phyloP scores from a whole-genome alignment of 768 basidiomycete genomes.

The Panus rudis region DNA sequence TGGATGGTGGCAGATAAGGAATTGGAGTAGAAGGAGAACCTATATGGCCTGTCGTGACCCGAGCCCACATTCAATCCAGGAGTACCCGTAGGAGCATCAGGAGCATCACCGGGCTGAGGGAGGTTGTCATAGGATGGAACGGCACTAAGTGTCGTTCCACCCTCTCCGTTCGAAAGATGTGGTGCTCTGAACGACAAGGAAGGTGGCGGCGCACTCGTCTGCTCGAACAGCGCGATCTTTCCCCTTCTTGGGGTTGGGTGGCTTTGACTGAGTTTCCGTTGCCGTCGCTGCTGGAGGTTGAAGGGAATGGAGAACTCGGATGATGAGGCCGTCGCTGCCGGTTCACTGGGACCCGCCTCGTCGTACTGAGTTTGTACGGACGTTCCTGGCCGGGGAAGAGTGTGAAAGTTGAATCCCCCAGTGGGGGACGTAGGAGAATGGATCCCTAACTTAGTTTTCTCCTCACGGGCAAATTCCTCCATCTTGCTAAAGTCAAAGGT shows the following conservation, averaged over 20 bases:
- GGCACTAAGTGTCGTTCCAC: slow-evolving; percentile 25
- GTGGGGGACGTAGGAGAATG: slow-evolving; percentile 28
- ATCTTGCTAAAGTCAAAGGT: slow-evolving; percentile 69
- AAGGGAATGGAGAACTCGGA: slow-evolving; percentile 16
- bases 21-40: slow-evolving; percentile 98
- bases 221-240: slow-evolving; percentile 90
- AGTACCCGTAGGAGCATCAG: slow-evolving; percentile 7
- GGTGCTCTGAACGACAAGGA: slow-evolving; percentile 33
- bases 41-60: slow-evolving; percentile 80
- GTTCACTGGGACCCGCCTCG: slow-evolving; percentile 7
- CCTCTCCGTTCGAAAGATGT: slow-evolving; percentile 12
- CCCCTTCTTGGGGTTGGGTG: slow-evolving; percentile 65
- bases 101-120: slow-evolving; percentile 4
- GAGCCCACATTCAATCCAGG: slow-evolving; percentile 4
- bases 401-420: slow-evolving; percentile 8
- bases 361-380: slow-evolving; percentile 1
- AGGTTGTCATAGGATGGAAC: slow-evolving; percentile 39
- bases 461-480: slow-evolving; percentile 69
- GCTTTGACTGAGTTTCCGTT: slow-evolving; percentile 85
- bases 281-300: slow-evolving; percentile 41
- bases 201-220: slow-evolving; percentile 31
- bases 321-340: slow-evolving; percentile 6
- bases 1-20: slow-evolving; percentile 89
- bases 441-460: slow-evolving; percentile 61
- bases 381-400: slow-evolving; percentile 14